Evolutionary conservation across 495 filamentous ascomycete genomes (phyloP), one percentile per base, ranked within the genome.

Genomic region (Aspergillus conjunctus): DNA sequence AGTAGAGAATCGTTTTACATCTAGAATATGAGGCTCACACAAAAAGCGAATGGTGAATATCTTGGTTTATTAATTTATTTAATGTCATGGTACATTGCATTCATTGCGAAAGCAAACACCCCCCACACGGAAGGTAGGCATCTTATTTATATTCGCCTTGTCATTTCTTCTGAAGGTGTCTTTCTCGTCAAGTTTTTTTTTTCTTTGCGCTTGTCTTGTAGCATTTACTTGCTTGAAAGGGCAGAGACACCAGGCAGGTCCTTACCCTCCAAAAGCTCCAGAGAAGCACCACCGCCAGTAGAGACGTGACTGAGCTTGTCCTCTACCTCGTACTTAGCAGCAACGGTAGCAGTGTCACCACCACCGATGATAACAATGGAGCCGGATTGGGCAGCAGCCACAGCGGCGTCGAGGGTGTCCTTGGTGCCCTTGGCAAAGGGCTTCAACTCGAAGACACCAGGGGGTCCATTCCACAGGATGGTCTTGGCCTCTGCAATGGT

Each of bases 401-500:
- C 92, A 26, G 87, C 91, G 51, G 90, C 91, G 66, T 97, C 88
- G 65, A 98, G 86, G 20, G 91, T 94, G 50, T 84, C 81, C 86
- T 96, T 93, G 63, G 94, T 98, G 61, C 90, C 94, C 22, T 82
- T 87, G 65, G 92, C 91, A 75, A 99, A 99, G 64, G 88, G 85
- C 70, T 98, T 91, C 64, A 99, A 85, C 84, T 99, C 94, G 71
- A 98, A 99, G 59, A 99, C 94, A 71, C 94, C 94, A 14, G 92
- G 86, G 49, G 94, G 94, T 43, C 91, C 94, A 83, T 99, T 99
- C 94, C 94, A 99, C 51, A 99, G 90, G 79, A 98, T 98, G 51
- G 94, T 99, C 85, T 97, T 88, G 49, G 95, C 85, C 66, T 90
- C 82, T 58, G 79, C 82, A 68, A 99, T 98, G 54, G 92, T 86